Evolutionary conservation across 345 rosid species (phyloP).

Genomic region (Geranium rotundifolium): DNA sequence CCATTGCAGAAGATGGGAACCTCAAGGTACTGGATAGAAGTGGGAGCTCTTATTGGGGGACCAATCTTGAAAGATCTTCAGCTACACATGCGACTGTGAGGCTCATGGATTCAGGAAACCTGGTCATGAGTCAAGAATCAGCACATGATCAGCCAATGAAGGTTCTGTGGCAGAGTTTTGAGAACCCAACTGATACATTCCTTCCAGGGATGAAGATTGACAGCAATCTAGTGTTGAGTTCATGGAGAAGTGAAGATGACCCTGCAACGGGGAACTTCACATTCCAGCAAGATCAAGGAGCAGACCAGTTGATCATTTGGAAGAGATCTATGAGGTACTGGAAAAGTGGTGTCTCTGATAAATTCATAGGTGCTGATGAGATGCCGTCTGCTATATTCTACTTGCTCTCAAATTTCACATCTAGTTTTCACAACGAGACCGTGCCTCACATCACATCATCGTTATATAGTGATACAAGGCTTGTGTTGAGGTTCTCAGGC

Average conservation of each 20-base stretch:
- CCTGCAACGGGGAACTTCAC: constrained; percentile 45
- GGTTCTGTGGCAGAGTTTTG: constrained; percentile 34
- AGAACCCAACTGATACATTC: constrained; percentile 37
- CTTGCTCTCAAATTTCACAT: constrained; percentile 2
- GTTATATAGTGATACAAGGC: not conserved
- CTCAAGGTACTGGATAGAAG: constrained; percentile 13
- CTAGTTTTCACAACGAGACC: not conserved
- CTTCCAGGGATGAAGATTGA: constrained; percentile 41
- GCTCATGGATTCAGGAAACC: constrained; percentile 35
- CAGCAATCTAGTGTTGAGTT: constrained; percentile 16
- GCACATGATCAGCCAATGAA: constrained; percentile 18
- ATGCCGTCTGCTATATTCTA: fast-evolving
- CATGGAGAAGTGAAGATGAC: constrained; percentile 37
- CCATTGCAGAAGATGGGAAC: constrained; percentile 21
- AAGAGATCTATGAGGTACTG: not conserved
- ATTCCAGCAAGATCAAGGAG: not conserved
- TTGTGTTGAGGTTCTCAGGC: constrained; percentile 25
- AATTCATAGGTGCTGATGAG: not conserved
- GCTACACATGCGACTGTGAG: constrained; percentile 6
- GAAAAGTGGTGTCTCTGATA: constrained; percentile 6
- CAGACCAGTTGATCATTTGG: not conserved
- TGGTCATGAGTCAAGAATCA: constrained; percentile 9
- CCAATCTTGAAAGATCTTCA: not conserved
- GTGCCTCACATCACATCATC: not conserved
- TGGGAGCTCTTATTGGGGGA: constrained; percentile 19